Conservation (phyloP, 78 protist species). For the Dictyostelium intermedium region DNA sequence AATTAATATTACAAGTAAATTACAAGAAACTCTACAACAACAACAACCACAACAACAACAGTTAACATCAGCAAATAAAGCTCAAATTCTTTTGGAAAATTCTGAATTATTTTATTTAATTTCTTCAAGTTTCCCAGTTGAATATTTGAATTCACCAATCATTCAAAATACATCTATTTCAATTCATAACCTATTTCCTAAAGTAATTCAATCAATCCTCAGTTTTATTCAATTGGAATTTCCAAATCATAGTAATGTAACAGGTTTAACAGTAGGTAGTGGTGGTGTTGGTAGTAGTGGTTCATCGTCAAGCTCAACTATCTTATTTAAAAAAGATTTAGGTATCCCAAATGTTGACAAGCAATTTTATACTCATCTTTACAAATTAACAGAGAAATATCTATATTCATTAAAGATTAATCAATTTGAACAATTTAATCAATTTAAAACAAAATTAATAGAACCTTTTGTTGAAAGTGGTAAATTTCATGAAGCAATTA, state of each 20-base stretch:
- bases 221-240: conserved; percentile 34
- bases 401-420: neutral
- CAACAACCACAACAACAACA: neutral
- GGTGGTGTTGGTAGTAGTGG: neutral
- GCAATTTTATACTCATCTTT: neutral
- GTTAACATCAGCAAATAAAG: neutral
- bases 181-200: neutral
- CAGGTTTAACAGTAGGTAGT: neutral
- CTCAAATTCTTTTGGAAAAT: neutral
- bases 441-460: neutral
- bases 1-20: neutral
- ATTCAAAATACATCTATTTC: neutral
- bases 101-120: neutral
- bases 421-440: neutral
- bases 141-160: neutral
- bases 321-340: neutral
- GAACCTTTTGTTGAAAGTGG: neutral
- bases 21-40: neutral
- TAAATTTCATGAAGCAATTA: neutral
- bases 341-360: neutral
- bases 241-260: neutral
- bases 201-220: neutral
- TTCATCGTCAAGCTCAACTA: neutral
- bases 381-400: neutral
- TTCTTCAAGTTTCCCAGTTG: neutral